A percentile compares a stretch with the other conserved stretches of the same genome.
Conservation (phyloP, 495 filamentous ascomycete genomes). For the Acidiella bohemica region DNA sequence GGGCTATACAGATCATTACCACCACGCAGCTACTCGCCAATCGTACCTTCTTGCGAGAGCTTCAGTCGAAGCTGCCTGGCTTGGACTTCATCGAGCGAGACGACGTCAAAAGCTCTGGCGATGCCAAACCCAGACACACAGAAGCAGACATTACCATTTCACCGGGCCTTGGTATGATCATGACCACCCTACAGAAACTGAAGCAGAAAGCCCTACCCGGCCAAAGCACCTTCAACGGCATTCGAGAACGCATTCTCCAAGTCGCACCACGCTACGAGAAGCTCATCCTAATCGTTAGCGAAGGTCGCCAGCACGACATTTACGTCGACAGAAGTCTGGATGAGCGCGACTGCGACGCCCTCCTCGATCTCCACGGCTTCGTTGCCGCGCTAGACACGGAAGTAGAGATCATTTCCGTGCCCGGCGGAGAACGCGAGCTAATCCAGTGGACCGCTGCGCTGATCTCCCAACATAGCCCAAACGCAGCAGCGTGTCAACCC, state of each 20-base stretch:
- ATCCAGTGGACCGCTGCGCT: constrained; percentile 43
- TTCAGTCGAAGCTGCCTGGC: constrained; percentile 39
- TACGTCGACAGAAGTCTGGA: constrained; percentile 14
- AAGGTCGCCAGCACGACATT: constrained; percentile 2
- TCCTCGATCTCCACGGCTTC: constrained; percentile 44
- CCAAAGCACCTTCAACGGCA: constrained; percentile 31
- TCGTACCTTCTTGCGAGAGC: constrained; percentile 31
- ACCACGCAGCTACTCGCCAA: constrained; percentile 35
- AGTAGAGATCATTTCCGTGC: constrained; percentile 39
- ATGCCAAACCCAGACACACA: background rate
- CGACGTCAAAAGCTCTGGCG: constrained; percentile 22
- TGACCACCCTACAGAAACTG: constrained; percentile 59
- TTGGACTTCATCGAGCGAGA: constrained; percentile 48
- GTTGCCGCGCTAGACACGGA: constrained; percentile 30
- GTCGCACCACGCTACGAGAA: constrained; percentile 52
- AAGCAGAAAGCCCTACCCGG: constrained; percentile 61
- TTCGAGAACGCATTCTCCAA: constrained; percentile 44
- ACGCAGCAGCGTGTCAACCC: constrained; percentile 6
- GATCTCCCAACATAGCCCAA: constrained; percentile 30
- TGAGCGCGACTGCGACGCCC: constrained; percentile 37
- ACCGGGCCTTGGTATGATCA: constrained; percentile 51
- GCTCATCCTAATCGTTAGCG: constrained; percentile 46
- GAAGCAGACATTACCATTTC: constrained; percentile 73
- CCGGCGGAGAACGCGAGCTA: constrained; percentile 43
- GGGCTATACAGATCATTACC: constrained; percentile 33